Base-by-base conservation (phyloP, 176 grass and related monocot genomes). In the Lolium perenne region DNA sequence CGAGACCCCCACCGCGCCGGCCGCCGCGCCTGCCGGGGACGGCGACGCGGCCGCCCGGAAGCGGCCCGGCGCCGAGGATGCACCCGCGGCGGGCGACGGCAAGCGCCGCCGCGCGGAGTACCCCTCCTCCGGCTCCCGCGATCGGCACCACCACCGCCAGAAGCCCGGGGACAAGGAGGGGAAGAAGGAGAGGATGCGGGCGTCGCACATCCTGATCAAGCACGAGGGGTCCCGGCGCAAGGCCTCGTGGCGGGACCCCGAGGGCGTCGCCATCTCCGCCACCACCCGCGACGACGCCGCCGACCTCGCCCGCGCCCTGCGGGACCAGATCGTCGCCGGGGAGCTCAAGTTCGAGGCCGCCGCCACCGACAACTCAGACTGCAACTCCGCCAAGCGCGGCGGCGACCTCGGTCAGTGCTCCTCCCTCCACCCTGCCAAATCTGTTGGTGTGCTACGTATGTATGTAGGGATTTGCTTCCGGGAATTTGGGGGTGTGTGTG, bases 181-280 rank as follows among this genome's bases (percentile, higher is more conserved):
- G 62, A 83, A 88, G 62, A 82, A 88, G 70, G 82, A 88, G 48
- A 74, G 76, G 79, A 89, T 98, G 60, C 89, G 84, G 72, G 95
- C 93, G 49, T 95, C 91, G 76, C 95, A 95, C 90, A 92, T 95
- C 84, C 91, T 98, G 83, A 94, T 98, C 80, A 98, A 98, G 83
- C 95, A 98, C 91, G 87, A 98, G 86, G 95, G 93, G 2, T 98
- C 95, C 21, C 91, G 95, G 59, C 93, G 93, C 87, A 92, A 90
- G 93, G 86, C 91, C 32, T 98, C 93, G 76, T 95, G 95, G 95
- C 86, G 87, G 54, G 95, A 98, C 74, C 95, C 91, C 14, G 81
- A 98, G 4, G 95, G 95, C 51, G 87, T 85, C 60, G 85, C 91
- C 89, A 98, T 98, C 80, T 92, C 93, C 53, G 67, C 91, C 83